A percentile compares a stretch with the other conserved stretches of the same genome.
These are phyloP conservation scores for Aspergillus transmontanensis DNA, from an alignment of 2,329 filamentous ascomycete species.

Conservation along the genomic window DNA sequence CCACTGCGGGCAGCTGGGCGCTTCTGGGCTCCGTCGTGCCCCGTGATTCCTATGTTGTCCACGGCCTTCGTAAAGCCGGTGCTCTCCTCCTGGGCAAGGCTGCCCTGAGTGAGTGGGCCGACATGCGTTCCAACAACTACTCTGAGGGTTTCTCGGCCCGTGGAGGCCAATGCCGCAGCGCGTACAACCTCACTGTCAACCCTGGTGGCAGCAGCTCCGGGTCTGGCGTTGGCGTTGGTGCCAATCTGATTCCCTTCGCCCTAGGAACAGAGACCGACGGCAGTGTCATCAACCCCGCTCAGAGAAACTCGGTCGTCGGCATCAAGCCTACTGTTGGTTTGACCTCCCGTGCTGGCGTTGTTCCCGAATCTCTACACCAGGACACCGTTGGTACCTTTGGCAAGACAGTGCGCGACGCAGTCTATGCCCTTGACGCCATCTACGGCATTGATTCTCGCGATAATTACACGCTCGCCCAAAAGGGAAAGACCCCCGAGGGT, in stretches of 20 bases:
- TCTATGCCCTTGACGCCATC: slow-evolving; percentile 67
- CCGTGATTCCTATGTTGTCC: slow-evolving; percentile 67
- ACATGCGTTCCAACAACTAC: slow-evolving; percentile 68
- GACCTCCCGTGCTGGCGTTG: slow-evolving; percentile 64
- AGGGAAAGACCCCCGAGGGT: slow-evolving; percentile 54
- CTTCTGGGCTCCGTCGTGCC: slow-evolving; percentile 67
- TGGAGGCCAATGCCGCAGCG: slow-evolving; percentile 64
- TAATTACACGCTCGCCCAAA: slow-evolving; percentile 65
- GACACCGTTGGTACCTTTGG: slow-evolving; percentile 71
- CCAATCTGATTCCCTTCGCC: slow-evolving; percentile 64
- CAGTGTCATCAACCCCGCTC: slow-evolving; percentile 71
- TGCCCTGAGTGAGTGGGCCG: slow-evolving; percentile 72
- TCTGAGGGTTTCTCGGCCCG: slow-evolving; percentile 68
- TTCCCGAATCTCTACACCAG: slow-evolving; percentile 69
- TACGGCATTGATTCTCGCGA: slow-evolving; percentile 65
- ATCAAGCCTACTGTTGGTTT: slow-evolving; percentile 76
- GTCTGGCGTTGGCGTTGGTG: slow-evolving; percentile 64
- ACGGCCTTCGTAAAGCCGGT: slow-evolving; percentile 63
- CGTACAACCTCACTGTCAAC: slow-evolving; percentile 70
- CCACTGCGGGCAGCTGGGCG: slow-evolving; percentile 70
- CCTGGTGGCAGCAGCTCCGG: slow-evolving; percentile 72
- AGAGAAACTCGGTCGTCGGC: slow-evolving; percentile 69
- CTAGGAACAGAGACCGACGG: slow-evolving; percentile 76
- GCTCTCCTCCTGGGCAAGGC: slow-evolving; percentile 73
- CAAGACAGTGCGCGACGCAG: slow-evolving; percentile 69